Evolutionary conservation across 768 basidiomycete genomes (phyloP), one percentile per base, ranked within the genome.

Genomic region (Naganishia randhawae): DNA sequence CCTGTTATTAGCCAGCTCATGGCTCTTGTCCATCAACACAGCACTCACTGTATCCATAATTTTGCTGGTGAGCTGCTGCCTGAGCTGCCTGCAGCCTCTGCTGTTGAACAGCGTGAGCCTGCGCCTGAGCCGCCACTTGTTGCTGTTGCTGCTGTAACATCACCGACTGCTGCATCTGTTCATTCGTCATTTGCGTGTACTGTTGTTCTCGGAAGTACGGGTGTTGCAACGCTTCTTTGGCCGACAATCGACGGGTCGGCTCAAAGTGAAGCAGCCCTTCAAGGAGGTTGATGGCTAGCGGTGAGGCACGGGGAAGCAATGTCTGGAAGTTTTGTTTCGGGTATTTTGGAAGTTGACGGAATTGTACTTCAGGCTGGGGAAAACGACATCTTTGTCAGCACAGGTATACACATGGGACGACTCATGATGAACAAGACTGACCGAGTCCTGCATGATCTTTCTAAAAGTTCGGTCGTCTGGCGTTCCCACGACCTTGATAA

Each of bases 211-310:
- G 57, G 80, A 97, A 96, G 80, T 97, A 97, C 0, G 92, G 90
- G 74, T 99, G 96, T 9, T 85, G 86, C 66, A 98, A 85, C 0
- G 95, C 93, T 51, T 97, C 90, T 11, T 88, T 87, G 29, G 95
- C 95, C 14, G 92, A 90, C 52, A 94, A 87, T 64, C 96, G 88
- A 74, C 92, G 89, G 32, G 88, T 84, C 1, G 96, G 96, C 76
- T 98, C 96, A 76, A 98, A 99, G 75, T 97, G 93, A 53, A 99
- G 86, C 50, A 98, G 86, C 54, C 88, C 87, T 79, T 98, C 96
- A 50, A 99, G 87, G 1, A 98, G 85, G 80, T 97, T 92, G 77
- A 97, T 85, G 27, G 95, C 95, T 45, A 77, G 76, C 61, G 73
- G 73, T 35, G 78, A 76, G 1, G 78, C 78, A 50, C 74, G 73